These are phyloP conservation scores for Yarrowia keelungensis DNA, from an alignment of 805 yeast genomes.

Conservation along the genomic window DNA sequence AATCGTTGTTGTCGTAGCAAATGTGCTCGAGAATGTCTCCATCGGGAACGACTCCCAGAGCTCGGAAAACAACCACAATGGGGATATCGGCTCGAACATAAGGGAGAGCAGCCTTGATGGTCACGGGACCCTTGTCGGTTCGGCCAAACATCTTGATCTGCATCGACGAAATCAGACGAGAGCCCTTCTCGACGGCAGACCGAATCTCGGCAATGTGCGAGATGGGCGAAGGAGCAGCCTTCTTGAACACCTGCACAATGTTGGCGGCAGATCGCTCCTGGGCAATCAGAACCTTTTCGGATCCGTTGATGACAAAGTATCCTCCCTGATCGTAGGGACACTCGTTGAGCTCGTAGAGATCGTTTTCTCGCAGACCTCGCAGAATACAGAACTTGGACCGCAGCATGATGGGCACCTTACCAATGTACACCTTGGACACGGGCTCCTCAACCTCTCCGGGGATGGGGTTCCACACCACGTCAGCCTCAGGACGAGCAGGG, in stretches of 20 bases:
- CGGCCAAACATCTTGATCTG: slow-evolving; percentile 91
- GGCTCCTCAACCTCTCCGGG: slow-evolving; percentile 66
- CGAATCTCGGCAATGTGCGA: slow-evolving; percentile 96
- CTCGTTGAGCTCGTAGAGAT: slow-evolving; percentile 92
- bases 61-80: slow-evolving; percentile 95
- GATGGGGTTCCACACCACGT: slow-evolving; percentile 63
- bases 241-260: slow-evolving; percentile 97
- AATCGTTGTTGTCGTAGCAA: slow-evolving; percentile 95
- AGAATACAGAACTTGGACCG: slow-evolving; percentile 95
- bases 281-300: slow-evolving; percentile 97
- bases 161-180: slow-evolving; percentile 89
- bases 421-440: slow-evolving; percentile 87
- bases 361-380: slow-evolving; percentile 87
- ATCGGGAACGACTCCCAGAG: slow-evolving; percentile 97
- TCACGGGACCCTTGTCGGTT: slow-evolving; percentile 64
- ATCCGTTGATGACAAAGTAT: slow-evolving; percentile 96
- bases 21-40: slow-evolving; percentile 98
- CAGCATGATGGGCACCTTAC: slow-evolving; percentile 97
- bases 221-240: slow-evolving; percentile 96
- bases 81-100: slow-evolving; percentile 97
- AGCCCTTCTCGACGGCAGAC: slow-evolving; percentile 96
- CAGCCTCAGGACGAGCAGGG: slow-evolving; percentile 51
- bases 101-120: slow-evolving; percentile 94
- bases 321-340: slow-evolving; percentile 99
- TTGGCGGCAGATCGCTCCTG: slow-evolving; percentile 99